Conservation (phyloP, 2,329 filamentous ascomycete genomes). For the Metarhizium rileyi region DNA sequence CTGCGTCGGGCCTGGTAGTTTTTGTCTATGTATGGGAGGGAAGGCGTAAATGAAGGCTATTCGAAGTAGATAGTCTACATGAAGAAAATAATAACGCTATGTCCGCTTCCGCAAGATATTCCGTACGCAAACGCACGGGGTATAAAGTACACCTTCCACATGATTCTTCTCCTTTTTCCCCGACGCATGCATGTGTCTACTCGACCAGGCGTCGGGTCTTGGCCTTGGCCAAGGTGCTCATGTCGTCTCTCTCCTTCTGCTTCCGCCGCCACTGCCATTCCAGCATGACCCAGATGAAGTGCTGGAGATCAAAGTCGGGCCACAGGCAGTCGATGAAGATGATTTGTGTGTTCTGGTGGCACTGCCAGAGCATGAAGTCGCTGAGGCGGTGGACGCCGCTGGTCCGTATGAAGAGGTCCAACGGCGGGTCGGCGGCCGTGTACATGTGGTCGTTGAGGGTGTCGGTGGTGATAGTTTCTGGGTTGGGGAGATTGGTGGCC, state of each 20-base stretch:
- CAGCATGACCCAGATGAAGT: slow-evolving; percentile 83
- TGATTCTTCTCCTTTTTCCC: too few species aligned
- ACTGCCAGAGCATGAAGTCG: slow-evolving; percentile 99
- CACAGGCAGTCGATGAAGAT: slow-evolving; percentile 88
- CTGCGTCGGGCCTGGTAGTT: too few species aligned
- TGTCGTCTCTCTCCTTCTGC: slow-evolving; percentile 42
- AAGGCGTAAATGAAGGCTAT: background rate
- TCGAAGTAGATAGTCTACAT: background rate
- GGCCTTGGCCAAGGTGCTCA: slow-evolving; percentile 5
- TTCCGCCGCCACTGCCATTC: slow-evolving; percentile 73
- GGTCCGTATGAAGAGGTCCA: slow-evolving; percentile 85
- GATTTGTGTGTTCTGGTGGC: slow-evolving; percentile 83
- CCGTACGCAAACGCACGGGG: background rate
- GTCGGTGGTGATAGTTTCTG: slow-evolving; percentile 76
- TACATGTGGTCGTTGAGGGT: slow-evolving; percentile 82
- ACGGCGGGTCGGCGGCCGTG: slow-evolving; percentile 72
- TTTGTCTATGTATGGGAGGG: too few species aligned
- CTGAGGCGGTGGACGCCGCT: slow-evolving; percentile 88
- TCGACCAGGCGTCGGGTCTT: slow-evolving; percentile 3
- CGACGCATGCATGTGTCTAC: background rate
- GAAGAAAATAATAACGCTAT: background rate
- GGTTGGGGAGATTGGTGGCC: slow-evolving; percentile 49
- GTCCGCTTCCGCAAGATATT: background rate
- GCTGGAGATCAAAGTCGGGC: slow-evolving; percentile 92
- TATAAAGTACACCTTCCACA: background rate